Conservation (phyloP, 352 stramenopile species). For the Pythium angustatum region DNA sequence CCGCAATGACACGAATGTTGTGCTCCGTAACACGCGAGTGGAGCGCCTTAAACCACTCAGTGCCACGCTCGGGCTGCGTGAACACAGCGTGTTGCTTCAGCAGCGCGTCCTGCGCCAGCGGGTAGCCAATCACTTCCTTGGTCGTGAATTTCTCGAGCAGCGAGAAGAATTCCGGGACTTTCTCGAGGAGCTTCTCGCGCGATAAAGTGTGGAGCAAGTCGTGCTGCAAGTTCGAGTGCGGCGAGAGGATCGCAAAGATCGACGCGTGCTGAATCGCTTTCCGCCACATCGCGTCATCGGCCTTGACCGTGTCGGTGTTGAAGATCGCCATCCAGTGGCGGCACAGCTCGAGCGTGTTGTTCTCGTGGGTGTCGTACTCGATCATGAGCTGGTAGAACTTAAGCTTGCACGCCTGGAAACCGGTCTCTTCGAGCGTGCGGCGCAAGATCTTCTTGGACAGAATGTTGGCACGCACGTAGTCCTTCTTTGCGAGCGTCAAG, state of each 20-base stretch:
- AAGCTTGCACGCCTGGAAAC: conserved; percentile 96
- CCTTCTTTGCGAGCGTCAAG: conserved; percentile 96
- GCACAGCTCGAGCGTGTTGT: conserved; percentile 94
- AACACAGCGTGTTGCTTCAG: conserved; percentile 89
- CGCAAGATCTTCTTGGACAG: conserved; percentile 96
- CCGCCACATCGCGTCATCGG: conserved; percentile 65
- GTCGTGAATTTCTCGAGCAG: conserved; percentile 92
- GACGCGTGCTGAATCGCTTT: conserved; percentile 75
- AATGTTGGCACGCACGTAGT: conserved; percentile 97
- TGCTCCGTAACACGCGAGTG: conserved; percentile 95
- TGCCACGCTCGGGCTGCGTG: conserved; percentile 57
- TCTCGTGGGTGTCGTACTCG: conserved; percentile 95
- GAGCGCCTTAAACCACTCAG: conserved; percentile 89
- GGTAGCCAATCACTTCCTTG: conserved; percentile 96
- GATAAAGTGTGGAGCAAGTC: conserved; percentile 74
- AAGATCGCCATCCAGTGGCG: conserved; percentile 86
- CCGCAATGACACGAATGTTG: conserved; percentile 94
- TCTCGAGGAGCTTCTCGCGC: conserved; percentile 61
- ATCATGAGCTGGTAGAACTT: conserved; percentile 97
- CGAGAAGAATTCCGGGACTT: conserved; percentile 59
- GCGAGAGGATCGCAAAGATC: conserved; percentile 76
- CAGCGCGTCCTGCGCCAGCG: conserved; percentile 84
- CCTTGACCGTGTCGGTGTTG: conserved; percentile 72
- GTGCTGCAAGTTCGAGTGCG: conserved; percentile 78
- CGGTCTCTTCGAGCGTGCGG: conserved; percentile 92